Conservation (phyloP, 176 grass and related monocot species). For the Secale cereale region DNA sequence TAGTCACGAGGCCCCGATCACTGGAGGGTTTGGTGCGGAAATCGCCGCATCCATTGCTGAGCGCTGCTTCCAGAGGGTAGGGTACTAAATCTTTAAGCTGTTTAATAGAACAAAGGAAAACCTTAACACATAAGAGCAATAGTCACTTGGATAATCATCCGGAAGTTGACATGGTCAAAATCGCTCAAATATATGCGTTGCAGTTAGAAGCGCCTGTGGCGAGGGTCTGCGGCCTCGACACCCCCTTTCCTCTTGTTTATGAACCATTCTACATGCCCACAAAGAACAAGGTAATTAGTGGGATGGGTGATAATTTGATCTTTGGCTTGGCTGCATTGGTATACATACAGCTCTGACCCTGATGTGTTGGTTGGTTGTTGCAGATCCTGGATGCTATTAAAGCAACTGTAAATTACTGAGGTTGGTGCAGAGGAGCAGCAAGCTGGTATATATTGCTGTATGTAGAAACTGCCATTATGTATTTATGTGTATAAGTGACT, state of each 20-base stretch:
- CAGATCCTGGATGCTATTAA: conserved; percentile 83
- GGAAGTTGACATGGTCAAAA: neutral
- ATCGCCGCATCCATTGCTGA: conserved; percentile 81
- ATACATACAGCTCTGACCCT: neutral
- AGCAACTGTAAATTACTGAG: conserved; percentile 78
- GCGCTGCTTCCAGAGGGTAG: conserved; percentile 87
- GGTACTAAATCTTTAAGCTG: conserved; percentile 17
- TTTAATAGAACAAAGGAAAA: neutral
- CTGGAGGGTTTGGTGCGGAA: conserved; percentile 89
- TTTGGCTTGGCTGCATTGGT: neutral
- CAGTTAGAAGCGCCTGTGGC: conserved; percentile 88
- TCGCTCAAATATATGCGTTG: neutral
- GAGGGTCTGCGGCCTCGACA: conserved; percentile 84
- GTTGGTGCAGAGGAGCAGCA: neutral
- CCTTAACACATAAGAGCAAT: neutral
- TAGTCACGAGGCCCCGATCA: conserved; percentile 92
- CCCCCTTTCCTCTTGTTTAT: conserved; percentile 88
- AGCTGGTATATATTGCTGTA: neutral
- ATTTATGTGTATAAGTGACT: neutral
- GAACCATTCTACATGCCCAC: conserved; percentile 93
- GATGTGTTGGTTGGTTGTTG: neutral
- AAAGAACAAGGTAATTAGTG: conserved; percentile 67
- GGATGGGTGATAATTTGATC: neutral
- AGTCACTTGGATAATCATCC: neutral
- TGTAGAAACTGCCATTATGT: neutral